These are phyloP conservation scores for Monosporozyma solicola DNA, from an alignment of 805 yeast species.

Conservation along the genomic window DNA sequence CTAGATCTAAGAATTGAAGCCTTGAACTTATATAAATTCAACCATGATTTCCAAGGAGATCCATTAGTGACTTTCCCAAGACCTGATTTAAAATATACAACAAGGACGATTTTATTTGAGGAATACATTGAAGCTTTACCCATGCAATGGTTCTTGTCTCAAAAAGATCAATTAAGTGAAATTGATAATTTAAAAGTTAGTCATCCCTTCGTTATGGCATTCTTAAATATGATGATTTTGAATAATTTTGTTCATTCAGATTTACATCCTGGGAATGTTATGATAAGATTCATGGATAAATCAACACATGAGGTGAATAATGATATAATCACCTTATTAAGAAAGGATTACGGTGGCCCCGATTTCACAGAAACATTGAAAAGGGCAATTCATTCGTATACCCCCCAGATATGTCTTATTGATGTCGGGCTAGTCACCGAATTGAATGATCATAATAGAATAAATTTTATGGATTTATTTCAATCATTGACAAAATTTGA, in stretches of 20 bases:
- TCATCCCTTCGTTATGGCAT: constrained; percentile 82
- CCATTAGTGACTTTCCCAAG: constrained; percentile 70
- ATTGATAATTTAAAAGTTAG: constrained; percentile 32
- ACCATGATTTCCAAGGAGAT: constrained; percentile 51
- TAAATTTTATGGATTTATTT: constrained; percentile 82
- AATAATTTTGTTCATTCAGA: constrained; percentile 96
- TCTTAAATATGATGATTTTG: constrained; percentile 81
- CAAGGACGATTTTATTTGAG: constrained; percentile 71
- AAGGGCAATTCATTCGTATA: background rate
- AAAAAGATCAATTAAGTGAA: constrained; percentile 25
- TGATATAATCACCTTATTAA: constrained; percentile 15
- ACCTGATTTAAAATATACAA: constrained; percentile 41
- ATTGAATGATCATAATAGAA: constrained; percentile 63
- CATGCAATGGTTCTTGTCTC: constrained; percentile 57
- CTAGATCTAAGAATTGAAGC: constrained; percentile 88
- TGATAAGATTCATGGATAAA: constrained; percentile 57
- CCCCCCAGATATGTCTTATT: constrained; percentile 78
- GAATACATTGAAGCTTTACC: constrained; percentile 79
- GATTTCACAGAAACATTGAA: background rate
- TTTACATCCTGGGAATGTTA: constrained; percentile 92
- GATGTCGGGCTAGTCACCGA: constrained; percentile 95
- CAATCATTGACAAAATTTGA: constrained; percentile 84
- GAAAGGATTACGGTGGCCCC: constrained; percentile 14
- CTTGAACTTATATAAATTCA: constrained; percentile 62
- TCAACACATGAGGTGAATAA: constrained; percentile 22